These are phyloP conservation scores for Metrosideros polymorpha DNA, from an alignment of 441 rosid species.

Conservation along the genomic window DNA sequence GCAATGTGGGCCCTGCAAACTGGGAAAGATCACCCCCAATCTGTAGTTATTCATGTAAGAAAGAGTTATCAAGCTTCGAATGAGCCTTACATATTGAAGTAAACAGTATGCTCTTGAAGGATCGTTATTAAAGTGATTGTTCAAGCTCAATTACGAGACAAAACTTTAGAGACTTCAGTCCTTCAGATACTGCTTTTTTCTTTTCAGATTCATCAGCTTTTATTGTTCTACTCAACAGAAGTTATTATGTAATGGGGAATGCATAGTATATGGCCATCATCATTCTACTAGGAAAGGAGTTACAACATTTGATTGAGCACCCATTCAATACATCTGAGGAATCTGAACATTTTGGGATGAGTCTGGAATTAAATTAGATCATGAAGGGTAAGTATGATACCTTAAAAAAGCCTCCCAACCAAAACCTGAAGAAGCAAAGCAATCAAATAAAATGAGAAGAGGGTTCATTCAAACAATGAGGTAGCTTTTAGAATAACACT, in stretches of 20 bases:
- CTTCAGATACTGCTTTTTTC: not conserved
- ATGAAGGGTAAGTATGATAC: not conserved
- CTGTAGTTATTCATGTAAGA: not conserved
- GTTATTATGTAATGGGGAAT: not conserved
- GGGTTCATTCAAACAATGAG: not conserved
- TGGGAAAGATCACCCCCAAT: constrained; percentile 8
- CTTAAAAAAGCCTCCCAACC: constrained; percentile 9
- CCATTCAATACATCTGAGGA: not conserved
- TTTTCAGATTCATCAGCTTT: not conserved
- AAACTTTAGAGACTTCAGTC: not conserved
- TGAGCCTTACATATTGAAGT: not conserved
- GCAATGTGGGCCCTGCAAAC: constrained; percentile 4
- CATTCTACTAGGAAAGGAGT: not conserved
- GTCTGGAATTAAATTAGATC: not conserved
- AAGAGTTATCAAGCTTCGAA: not conserved
- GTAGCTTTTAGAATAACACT: not conserved
- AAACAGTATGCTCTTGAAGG: not conserved
- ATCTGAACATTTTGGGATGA: not conserved
- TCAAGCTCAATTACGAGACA: not conserved
- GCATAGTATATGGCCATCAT: not conserved
- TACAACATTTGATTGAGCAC: not conserved
- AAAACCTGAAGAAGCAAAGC: constrained; percentile 2
- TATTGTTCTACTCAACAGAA: not conserved
- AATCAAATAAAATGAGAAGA: not conserved
- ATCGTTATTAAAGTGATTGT: not conserved